Evolutionary conservation across 78 protist species (phyloP), one percentile per base, ranked within the genome.

Genomic region (Dictyostelium citrinum): DNA sequence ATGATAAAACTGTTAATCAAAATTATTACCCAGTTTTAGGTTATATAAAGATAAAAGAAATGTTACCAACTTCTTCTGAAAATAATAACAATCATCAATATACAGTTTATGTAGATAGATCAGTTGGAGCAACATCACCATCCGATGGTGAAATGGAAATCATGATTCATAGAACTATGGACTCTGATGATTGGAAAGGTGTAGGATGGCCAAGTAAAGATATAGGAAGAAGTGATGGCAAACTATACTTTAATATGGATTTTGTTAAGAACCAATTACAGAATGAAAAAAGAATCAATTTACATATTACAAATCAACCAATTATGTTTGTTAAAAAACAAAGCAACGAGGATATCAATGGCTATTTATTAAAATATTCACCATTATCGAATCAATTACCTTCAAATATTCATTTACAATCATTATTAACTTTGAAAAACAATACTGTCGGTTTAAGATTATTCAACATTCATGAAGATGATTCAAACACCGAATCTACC

Each of bases 101-200:
- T 24, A 85, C 92, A 3, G 79, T 93, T 20, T 90, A 64, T 55
- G 39, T 68, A 3, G 93, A 86, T 37, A 41, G 86, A 64, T 39
- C 80, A 61, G 70, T 55, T 22, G 93, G 93, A 9, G 61, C 31
- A 20, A 51, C 67, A 11, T 78, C 70, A 22, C 37, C 68, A 33
- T 14, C 75, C 0, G n/a, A 12, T 24, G 78, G 93, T 58, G 81
- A 74, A 11, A 31, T 93, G 14, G 96, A 93, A 33, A 79, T 86
- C 20, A 93, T 93, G 96, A 29, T 93, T 45, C 96, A 93, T 70
- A 29, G 96, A 33, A 93, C 55, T 2, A 33, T 76, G 9, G 11
- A 31, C 0, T 75, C 49, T 7, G 96, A 93, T 60, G 96, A 93
- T 79, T 17, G 72, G 8, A 78, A 75, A 4, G 96, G 96, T 46